These are phyloP conservation scores for Saturnispora sekii DNA, from an alignment of 805 yeast genomes.

Conservation along the genomic window DNA sequence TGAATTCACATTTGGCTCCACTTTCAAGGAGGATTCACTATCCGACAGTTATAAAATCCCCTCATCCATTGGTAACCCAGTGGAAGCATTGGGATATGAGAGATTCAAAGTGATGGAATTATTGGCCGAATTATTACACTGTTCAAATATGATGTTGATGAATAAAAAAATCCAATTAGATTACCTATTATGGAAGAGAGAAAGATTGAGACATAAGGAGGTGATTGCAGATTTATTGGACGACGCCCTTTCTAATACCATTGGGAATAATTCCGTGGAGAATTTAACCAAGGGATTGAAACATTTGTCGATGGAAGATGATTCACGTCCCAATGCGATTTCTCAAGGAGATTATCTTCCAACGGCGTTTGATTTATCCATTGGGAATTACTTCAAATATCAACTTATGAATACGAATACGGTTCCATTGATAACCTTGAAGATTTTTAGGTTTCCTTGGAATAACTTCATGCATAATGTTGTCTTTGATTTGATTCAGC, in stretches of 20 bases:
- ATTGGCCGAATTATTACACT: slow-evolving; percentile 87
- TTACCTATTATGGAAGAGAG: slow-evolving; percentile 58
- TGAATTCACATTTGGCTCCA: slow-evolving; percentile 6
- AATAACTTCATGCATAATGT: slow-evolving; percentile 95
- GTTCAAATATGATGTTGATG: slow-evolving; percentile 88
- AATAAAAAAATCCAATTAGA: slow-evolving; percentile 63
- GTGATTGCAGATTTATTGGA: slow-evolving; percentile 20
- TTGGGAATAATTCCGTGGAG: slow-evolving; percentile 13
- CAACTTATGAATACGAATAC: slow-evolving; percentile 64
- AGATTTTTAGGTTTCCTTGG: slow-evolving; percentile 85
- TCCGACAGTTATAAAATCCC: slow-evolving; percentile 8
- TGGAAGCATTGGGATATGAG: slow-evolving; percentile 80
- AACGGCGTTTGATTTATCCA: slow-evolving; percentile 25
- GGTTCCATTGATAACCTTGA: slow-evolving; percentile 49
- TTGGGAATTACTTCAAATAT: slow-evolving; percentile 81
- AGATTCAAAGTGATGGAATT: slow-evolving; percentile 83
- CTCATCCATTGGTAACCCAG: slow-evolving; percentile 48
- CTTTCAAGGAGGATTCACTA: neutral
- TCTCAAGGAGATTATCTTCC: neutral
- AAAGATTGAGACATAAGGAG: slow-evolving; percentile 51
- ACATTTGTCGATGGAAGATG: slow-evolving; percentile 14
- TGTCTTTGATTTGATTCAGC: slow-evolving; percentile 93
- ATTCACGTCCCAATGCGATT: neutral
- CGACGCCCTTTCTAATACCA: slow-evolving; percentile 2
- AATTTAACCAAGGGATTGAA: slow-evolving; percentile 16